Percentiles rank a stretch among this genome's conserved stretches.
Evolutionary conservation across 441 rosid genomes (phyloP).

Genomic region (Pelargonium myrrhifolium): DNA sequence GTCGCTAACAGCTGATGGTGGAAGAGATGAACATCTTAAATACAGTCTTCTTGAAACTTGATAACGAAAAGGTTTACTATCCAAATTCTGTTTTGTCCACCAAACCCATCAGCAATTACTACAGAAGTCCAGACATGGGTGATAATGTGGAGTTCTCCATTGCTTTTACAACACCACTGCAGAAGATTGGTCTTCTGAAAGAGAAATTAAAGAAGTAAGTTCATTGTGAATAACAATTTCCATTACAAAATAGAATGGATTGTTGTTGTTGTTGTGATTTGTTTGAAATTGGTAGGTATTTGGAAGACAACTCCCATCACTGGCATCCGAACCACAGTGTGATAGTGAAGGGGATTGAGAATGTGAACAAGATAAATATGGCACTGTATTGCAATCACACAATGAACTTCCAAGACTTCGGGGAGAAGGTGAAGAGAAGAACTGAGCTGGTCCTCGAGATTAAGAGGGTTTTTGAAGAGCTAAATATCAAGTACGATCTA

Average conservation of each 20-base stretch:
- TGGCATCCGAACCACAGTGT: background rate
- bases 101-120: slow-evolving; percentile 36
- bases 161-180: slow-evolving; percentile 26
- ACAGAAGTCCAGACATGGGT: slow-evolving; percentile 37
- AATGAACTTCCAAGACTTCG: background rate
- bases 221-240: no score
- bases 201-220: slow-evolving; percentile 22
- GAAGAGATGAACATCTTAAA: slow-evolving; percentile 40
- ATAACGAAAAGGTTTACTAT: slow-evolving; percentile 40
- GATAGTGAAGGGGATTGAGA: slow-evolving; percentile 1
- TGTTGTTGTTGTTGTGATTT: background rate
- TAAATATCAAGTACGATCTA: background rate
- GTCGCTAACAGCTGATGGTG: slow-evolving; percentile 29
- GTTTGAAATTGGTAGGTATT: slow-evolving; percentile 24
- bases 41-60: slow-evolving; percentile 32
- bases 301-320: background rate
- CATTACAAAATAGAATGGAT: no score
- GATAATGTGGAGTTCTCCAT: slow-evolving; percentile 32
- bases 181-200: slow-evolving; percentile 21
- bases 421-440: background rate
- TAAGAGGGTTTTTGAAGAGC: background rate
- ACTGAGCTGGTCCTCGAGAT: background rate
- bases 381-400: background rate
- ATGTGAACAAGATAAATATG: background rate
- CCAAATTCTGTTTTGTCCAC: slow-evolving; percentile 35